phyloP scores from a whole-genome alignment of 192 early-diverging fungal genomes.

The Entomortierella lignicola region DNA sequence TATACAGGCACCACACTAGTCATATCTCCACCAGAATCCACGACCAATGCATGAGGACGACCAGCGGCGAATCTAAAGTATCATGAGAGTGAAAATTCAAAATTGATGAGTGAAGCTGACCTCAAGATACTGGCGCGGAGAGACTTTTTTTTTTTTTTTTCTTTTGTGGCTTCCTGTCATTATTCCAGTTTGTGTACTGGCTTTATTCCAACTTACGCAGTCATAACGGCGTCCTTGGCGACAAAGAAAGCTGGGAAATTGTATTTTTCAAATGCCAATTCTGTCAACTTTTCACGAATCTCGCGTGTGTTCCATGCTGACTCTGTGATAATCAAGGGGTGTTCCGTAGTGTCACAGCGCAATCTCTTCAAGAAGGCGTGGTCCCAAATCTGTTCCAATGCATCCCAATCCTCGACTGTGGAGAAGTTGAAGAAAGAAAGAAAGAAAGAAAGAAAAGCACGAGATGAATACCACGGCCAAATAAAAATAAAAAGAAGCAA shows the following conservation, averaged over 20 bases:
- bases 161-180: too few species aligned
- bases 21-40: slow-evolving; percentile 91
- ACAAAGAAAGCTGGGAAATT: slow-evolving; percentile 94
- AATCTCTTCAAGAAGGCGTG: slow-evolving; percentile 80
- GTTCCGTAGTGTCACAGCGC: slow-evolving; percentile 80
- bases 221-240: slow-evolving; percentile 90
- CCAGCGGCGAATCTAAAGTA: slow-evolving; percentile 86
- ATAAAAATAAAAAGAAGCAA: too few species aligned
- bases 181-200: too few species aligned
- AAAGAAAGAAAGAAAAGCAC: slow-evolving; percentile 2
- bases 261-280: slow-evolving; percentile 96
- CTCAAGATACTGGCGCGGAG: too few species aligned
- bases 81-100: background rate
- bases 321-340: slow-evolving; percentile 93
- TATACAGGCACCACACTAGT: slow-evolving; percentile 96
- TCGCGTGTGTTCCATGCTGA: slow-evolving; percentile 91
- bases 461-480: background rate
- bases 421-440: background rate
- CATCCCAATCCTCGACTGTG: slow-evolving; percentile 94
- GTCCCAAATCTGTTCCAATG: slow-evolving; percentile 92
- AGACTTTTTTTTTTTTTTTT: too few species aligned
- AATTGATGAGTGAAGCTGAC: too few species aligned
- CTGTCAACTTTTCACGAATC: slow-evolving; percentile 86
- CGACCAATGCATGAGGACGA: slow-evolving; percentile 85
- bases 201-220: slow-evolving; percentile 90